phyloP scores from a whole-genome alignment of 2,329 filamentous ascomycete genomes.

The Alternaria sp. region DNA sequence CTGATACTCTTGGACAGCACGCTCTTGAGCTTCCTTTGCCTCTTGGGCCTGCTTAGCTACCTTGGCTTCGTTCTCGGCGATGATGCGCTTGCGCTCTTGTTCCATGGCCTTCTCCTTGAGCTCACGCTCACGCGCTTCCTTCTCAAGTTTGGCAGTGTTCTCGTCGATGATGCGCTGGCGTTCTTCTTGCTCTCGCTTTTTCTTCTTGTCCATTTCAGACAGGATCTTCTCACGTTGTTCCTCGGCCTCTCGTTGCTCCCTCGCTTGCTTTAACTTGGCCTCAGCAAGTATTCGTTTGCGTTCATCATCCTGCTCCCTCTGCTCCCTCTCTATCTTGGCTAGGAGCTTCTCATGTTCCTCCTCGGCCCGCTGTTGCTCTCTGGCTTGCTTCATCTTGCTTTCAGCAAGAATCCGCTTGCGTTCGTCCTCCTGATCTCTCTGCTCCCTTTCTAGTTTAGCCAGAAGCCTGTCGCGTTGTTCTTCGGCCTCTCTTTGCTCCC shows the following conservation, averaged over 20 bases:
- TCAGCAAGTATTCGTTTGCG: slow-evolving; percentile 44
- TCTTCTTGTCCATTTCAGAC: slow-evolving; percentile 51
- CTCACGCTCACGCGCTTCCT: slow-evolving; percentile 38
- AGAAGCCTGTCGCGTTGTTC: slow-evolving; percentile 39
- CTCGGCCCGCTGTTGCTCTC: slow-evolving; percentile 33
- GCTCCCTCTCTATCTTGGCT: slow-evolving; percentile 39
- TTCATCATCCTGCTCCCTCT: slow-evolving; percentile 40
- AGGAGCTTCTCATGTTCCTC: slow-evolving; percentile 39
- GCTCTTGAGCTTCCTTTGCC: slow-evolving; percentile 42
- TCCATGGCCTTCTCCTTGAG: slow-evolving; percentile 37
- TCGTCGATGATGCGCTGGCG: slow-evolving; percentile 42
- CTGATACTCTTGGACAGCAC: slow-evolving; percentile 47
- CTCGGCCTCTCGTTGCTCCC: slow-evolving; percentile 27
- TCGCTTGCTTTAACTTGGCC: slow-evolving; percentile 36
- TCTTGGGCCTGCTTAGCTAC: slow-evolving; percentile 41
- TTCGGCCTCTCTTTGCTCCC: slow-evolving; percentile 28
- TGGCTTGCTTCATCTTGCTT: slow-evolving; percentile 36
- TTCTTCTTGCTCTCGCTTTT: slow-evolving; percentile 44
- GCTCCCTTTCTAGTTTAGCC: slow-evolving; percentile 38
- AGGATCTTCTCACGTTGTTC: slow-evolving; percentile 38
- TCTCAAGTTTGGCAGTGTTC: slow-evolving; percentile 42
- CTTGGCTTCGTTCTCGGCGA: slow-evolving; percentile 43
- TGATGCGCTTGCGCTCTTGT: slow-evolving; percentile 39
- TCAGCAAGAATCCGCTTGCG: slow-evolving; percentile 44
- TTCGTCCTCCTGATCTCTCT: slow-evolving; percentile 39